Base-by-base conservation (phyloP, 2,329 filamentous ascomycete genomes). In the Aureobasidium sp. region DNA sequence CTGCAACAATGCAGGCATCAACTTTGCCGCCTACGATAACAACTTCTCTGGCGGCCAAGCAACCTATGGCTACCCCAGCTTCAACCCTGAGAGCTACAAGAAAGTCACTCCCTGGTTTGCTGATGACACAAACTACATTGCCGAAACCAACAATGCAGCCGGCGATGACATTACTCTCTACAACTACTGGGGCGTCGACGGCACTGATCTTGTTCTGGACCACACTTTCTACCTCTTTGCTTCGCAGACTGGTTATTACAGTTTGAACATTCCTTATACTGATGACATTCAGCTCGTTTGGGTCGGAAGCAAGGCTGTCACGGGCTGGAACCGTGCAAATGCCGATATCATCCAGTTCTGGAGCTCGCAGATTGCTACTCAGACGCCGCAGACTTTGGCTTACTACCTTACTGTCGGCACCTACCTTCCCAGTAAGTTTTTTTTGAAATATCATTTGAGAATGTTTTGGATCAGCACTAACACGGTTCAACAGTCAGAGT, bases 201-300 rank as follows among this genome's bases (percentile, higher is more conserved):
- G 29, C 19, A 29, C 25, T n/a, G 41, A 5, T 12, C 38, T 57
- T 21, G 56, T 56, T 21, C 22, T 57, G 5, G 55, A 56, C 25
- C 54, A 58, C 41, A 56, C 55, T 11, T 58, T 58, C 52, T 58
- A 58, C 47, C 16, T 58, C 2, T 58, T 48, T 21, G 56, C 56
- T 2, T 55, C 38, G 12, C 55, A 49, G 17, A 40, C 54, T 19
- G 56, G 56, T 34, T 54, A 51, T 30, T 58, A 58, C 51, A 37
- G 19, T n/a, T 47, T 58, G 32, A 56, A 58, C 25, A 50, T 56
- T 16, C 54, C 55, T 6, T 58, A 58, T 37, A 41, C 54, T 6
- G 56, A 58, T 37, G 56, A 58, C 42, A 52, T 56, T 8, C 32
- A 41, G n/a, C 34, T 56, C 16, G 32, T 58, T 8, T 58, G 56